Evolutionary conservation across 441 rosid genomes (phyloP), one percentile per base, ranked within the genome.

Genomic region (Bocquillonia castaneifolia): DNA sequence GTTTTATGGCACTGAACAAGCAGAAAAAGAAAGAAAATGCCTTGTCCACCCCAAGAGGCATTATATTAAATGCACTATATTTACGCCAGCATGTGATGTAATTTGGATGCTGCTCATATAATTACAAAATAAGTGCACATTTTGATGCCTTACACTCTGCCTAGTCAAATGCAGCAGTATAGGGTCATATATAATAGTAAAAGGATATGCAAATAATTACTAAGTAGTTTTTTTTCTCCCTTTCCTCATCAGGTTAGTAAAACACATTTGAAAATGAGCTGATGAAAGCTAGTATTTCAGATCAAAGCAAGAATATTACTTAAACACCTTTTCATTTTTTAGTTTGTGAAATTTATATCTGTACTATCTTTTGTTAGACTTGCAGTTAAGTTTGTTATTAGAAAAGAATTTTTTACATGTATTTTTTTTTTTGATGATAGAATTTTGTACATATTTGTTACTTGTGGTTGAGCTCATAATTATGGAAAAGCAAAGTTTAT

Each of bases 1-100:
- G 15, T 63, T 57, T 32, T 51, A 64, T 74, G 42, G 51, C 37
- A 47, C 55, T 40, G 47, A 1, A n/a, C n/a, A n/a, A n/a, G n/a
- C n/a, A n/a, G n/a, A n/a, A n/a, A n/a, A n/a, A 12, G 31, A 40
- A 14, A 61, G 39, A 44, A 3, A 61, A 29, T 12, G 25, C 23
- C 20, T 10, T 36, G 4, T 36, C 10, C 40, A 10, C 10, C 4
- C 10, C 10, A 10, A 36, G 6, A 3, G 40, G 40, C 10, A 36
- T 36, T 36, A 61, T 42, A 42, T 31, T 14, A 29, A 56, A 14
- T 57, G 17, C 25, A 32, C 8, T 32, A 37, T 44, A 42, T n/a
- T 48, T 37, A 45, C 18, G 1, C 39, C 18, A 28, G 55, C 39
- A 47, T 52, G n/a, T n/a, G 42, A 23, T 34, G 45, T 34, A 10